Evolutionary conservation across 139 green algal species (phyloP).

Genomic region (Spirogloea muscicola): DNA sequence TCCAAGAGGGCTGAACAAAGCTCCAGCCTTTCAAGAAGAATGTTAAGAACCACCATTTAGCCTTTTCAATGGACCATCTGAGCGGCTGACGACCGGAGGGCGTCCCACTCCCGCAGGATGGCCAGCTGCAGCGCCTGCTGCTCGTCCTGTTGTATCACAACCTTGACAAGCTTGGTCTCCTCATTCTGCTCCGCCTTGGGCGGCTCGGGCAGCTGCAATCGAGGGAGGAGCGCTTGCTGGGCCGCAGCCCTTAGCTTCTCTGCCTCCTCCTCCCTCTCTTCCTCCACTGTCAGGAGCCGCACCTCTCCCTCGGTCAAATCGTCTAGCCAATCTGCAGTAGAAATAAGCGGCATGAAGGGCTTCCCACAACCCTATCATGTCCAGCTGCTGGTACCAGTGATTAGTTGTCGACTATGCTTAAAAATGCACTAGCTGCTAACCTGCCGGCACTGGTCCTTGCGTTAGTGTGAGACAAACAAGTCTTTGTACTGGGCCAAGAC

Average conservation of each 20-base stretch:
- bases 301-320: constrained; percentile 25
- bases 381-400: no score
- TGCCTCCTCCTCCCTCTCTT: constrained; percentile 2
- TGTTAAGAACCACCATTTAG: no score
- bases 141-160: constrained; percentile 27
- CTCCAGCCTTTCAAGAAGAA: no score
- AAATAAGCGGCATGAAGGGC: no score
- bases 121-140: constrained; percentile 36
- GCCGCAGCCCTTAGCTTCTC: constrained; percentile 8
- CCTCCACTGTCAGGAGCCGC: constrained; percentile 24
- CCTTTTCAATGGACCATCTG: no score
- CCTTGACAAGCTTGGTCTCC: background rate
- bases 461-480: background rate
- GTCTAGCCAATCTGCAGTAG: constrained; percentile 33
- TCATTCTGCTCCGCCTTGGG: background rate
- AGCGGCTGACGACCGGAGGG: no score
- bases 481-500: background rate
- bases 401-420: no score
- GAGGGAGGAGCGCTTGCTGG: no score
- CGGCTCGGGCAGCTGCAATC: no score
- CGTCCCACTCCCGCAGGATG: constrained; percentile 30
- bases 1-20: no score
- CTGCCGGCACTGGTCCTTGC: background rate
- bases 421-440: background rate
- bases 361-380: no score